Conservation (phyloP, 2,329 filamentous ascomycete species). For the Beauveria caledonica region DNA sequence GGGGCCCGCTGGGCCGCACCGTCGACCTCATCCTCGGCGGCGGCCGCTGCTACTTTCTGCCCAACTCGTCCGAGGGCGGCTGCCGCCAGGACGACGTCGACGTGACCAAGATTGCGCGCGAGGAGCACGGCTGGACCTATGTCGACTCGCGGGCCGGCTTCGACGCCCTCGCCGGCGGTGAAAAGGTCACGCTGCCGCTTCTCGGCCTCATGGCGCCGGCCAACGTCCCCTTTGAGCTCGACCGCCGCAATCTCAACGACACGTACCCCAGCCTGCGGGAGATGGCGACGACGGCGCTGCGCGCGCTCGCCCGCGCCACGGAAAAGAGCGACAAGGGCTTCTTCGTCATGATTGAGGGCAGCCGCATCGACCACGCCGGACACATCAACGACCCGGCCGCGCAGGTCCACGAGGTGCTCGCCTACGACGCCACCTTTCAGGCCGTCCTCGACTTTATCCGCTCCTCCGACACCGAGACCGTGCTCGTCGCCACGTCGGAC, state of each 20-base stretch:
- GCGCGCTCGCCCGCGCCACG: slow-evolving; percentile 72
- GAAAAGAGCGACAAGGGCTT: slow-evolving; percentile 82
- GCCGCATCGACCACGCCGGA: slow-evolving; percentile 90
- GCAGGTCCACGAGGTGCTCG: slow-evolving; percentile 87
- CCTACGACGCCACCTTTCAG: slow-evolving; percentile 81
- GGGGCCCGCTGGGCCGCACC: slow-evolving; percentile 75
- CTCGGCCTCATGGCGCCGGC: slow-evolving; percentile 74
- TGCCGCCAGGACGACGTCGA: slow-evolving; percentile 76
- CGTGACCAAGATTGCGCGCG: slow-evolving; percentile 62
- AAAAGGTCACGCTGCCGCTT: slow-evolving; percentile 65
- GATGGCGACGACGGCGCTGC: slow-evolving; percentile 79
- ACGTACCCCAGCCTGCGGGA: slow-evolving; percentile 83
- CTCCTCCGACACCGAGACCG: slow-evolving; percentile 60
- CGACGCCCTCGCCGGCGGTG: slow-evolving; percentile 60
- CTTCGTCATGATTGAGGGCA: slow-evolving; percentile 98
- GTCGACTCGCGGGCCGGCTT: slow-evolving; percentile 65
- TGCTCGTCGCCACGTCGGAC: slow-evolving; percentile 86
- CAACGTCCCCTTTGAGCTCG: slow-evolving; percentile 90
- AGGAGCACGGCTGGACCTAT: slow-evolving; percentile 73
- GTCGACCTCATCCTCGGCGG: slow-evolving; percentile 92
- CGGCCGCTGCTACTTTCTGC: slow-evolving; percentile 85
- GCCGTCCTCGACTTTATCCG: slow-evolving; percentile 79
- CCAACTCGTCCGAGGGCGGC: slow-evolving; percentile 71
- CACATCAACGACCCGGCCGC: slow-evolving; percentile 77
- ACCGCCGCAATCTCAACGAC: slow-evolving; percentile 70